A percentile compares a stretch with the other conserved stretches of the same genome.
Conservation (phyloP, 352 stramenopile species). For the Stephanocyclus meneghinianus region DNA sequence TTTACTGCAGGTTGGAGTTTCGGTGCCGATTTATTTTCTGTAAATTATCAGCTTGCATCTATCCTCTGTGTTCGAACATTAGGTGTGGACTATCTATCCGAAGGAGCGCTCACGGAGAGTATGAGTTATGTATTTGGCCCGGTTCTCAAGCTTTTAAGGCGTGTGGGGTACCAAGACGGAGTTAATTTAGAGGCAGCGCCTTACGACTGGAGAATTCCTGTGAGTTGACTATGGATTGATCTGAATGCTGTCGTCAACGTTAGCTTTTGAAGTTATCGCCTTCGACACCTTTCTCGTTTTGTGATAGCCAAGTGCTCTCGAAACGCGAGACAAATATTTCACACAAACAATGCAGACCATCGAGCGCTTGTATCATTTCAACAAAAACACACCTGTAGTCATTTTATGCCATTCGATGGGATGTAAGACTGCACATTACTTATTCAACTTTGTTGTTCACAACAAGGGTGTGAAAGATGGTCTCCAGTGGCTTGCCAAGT, state of each 20-base stretch:
- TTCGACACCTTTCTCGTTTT: not conserved
- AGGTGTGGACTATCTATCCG: constrained; percentile 67
- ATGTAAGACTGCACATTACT: constrained; percentile 49
- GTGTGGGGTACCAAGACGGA: constrained; percentile 53
- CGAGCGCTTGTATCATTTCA: constrained; percentile 54
- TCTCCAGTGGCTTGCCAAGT: constrained; percentile 48
- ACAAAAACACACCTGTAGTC: constrained; percentile 52
- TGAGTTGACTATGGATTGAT: constrained; percentile 1
- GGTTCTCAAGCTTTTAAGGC: constrained; percentile 53
- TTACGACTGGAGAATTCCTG: constrained; percentile 66
- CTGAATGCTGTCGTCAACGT: not conserved
- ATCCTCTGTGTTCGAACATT: not conserved
- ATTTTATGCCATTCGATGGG: constrained; percentile 66
- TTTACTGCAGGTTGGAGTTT: not conserved
- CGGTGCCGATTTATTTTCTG: not conserved
- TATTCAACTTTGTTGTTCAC: constrained; percentile 57
- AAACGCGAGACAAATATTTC: constrained; percentile 71
- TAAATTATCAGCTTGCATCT: not conserved
- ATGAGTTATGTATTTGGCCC: constrained; percentile 68
- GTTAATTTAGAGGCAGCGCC: constrained; percentile 65
- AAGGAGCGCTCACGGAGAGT: constrained; percentile 45
- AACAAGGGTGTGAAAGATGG: constrained; percentile 22
- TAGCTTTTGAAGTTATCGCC: not conserved
- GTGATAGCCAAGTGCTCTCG: constrained; percentile 46
- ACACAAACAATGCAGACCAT: constrained; percentile 59